Evolutionary conservation across 2,329 filamentous ascomycete species (phyloP), one percentile per base, ranked within the genome.

Genomic region (Juglanconis juglandina): DNA sequence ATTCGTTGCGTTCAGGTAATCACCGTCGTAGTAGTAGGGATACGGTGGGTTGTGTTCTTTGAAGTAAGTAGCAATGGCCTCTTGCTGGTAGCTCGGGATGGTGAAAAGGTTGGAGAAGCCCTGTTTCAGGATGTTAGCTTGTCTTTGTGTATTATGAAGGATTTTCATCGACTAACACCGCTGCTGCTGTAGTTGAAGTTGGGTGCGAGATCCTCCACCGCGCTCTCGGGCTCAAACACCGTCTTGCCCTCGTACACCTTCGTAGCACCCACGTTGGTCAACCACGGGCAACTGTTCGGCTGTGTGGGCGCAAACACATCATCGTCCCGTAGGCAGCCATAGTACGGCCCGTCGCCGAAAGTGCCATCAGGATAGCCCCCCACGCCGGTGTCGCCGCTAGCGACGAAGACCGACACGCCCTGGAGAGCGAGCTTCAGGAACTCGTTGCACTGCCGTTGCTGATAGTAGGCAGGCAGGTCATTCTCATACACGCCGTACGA

Each of bases 401-500:
- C 77, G 47, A 80, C 76, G 33, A 82, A 70, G 13, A 81, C 69
- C 1, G 77, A 80, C n/a, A 77, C 70, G 48, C 80, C 79, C 63
- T 78, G 77, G 9, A 81, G 72, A 5, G 76, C 79, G 0, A 85
- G 76, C 68, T 85, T 84, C 66, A 84, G 72, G 65, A 81, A 79
- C 69, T 81, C 77, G 57, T 74, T 71, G 69, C 80, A 81, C 67
- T 80, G 78, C 10, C 77, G 74, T 64, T 79, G 73, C 65, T 84
- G 80, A 70, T 87, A 87, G 63, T 72, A 73, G 5, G 76, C 70
- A 0, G 84, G 83, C 24, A 86, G 73, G 30, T 80, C 79, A 5
- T 72, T 71, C 70, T 87, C 84, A 48, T 79, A 76, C 47, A 79
- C 79, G 51, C 82, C 82, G 67, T 86, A 85, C 3, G 79, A 82